A percentile compares a stretch with the other conserved stretches of the same genome.
Evolutionary conservation across 495 filamentous ascomycete genomes (phyloP).

Genomic region (Beverwykella pulmonaria): DNA sequence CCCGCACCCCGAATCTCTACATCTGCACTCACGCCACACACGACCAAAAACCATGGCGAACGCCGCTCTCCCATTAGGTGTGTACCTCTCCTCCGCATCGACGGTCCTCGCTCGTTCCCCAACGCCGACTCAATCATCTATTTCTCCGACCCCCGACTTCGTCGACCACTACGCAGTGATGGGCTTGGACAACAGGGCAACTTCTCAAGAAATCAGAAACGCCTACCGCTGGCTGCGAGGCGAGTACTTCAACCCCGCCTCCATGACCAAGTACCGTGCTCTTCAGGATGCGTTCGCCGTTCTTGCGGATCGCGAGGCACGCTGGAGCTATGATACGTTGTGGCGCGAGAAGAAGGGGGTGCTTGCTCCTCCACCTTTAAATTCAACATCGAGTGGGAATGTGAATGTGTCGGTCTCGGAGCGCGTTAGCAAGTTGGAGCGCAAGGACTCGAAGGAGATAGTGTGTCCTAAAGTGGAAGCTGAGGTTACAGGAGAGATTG

Average conservation of each 20-base stretch:
- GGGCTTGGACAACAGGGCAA: slow-evolving; percentile 7
- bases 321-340: slow-evolving; percentile 11
- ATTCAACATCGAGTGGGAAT: not conserved
- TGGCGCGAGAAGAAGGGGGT: slow-evolving; percentile 7
- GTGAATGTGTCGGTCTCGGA: not conserved
- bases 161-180: slow-evolving; percentile 28
- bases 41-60: not conserved
- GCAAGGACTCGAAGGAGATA: not conserved
- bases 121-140: not conserved
- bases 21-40: no score
- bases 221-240: slow-evolving; percentile 13
- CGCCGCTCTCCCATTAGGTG: slow-evolving; percentile 8
- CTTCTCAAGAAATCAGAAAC: slow-evolving; percentile 21
- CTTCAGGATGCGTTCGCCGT: slow-evolving; percentile 29
- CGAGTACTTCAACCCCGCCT: slow-evolving; percentile 8
- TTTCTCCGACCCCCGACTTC: not conserved
- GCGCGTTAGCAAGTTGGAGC: not conserved
- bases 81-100: slow-evolving; percentile 19
- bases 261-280: slow-evolving; percentile 13
- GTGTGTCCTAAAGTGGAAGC: not conserved
- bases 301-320: slow-evolving; percentile 15
- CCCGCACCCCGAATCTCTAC: not conserved
- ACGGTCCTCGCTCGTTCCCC: not conserved
- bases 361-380: not conserved
- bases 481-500: not conserved